Base-by-base conservation (phyloP, 2,329 filamentous ascomycete species). In the Ambrosiella beaveri region DNA sequence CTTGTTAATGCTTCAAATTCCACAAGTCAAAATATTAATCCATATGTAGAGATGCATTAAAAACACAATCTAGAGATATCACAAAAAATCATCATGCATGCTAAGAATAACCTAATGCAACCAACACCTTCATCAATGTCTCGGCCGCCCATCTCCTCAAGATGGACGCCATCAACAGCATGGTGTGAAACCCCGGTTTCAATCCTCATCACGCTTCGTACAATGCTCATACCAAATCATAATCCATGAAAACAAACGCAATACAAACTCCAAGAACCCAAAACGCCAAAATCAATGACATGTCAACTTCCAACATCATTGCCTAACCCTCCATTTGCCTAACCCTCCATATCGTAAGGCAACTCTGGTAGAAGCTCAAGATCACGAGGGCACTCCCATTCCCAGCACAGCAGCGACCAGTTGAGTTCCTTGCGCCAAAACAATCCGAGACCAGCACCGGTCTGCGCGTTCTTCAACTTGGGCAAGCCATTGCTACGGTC, bases 371-470 rank as follows among this genome's bases (percentile, higher is more conserved):
- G 64, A 35, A 66, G 66, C 62, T 69, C 67, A 59, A 70, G 62
- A 35, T 63, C 64, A 50, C 69, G 68, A 58, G 69, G 72, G 45
- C 75, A 73, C 66, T 81, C 78, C 77, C 80, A 88, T 68, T 89
- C 83, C 86, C 86, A 91, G 57, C 82, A 85, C 66, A 90, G 72
- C 68, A 90, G 77, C 68, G 86, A 88, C 87, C 87, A 91, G 71
- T 93, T 93, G 66, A 93, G 74, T 72, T 91, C 86, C 65, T 82
- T 79, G 64, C 82, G 77, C 81, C 81, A 85, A 67, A 84, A 84
- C 50, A 85, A 71, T 41, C 82, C 82, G 64, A 85, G 75, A n/a
- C 81, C 81, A 64, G 76, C 75, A 62, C 78, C 77, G 64, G 76
- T 75, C 65, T 71, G 70, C 45, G 68, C 71, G 3, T 67, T 65